These are phyloP conservation scores for Colletotrichum tanaceti DNA, from an alignment of 2,329 filamentous ascomycete species.

Conservation along the genomic window DNA sequence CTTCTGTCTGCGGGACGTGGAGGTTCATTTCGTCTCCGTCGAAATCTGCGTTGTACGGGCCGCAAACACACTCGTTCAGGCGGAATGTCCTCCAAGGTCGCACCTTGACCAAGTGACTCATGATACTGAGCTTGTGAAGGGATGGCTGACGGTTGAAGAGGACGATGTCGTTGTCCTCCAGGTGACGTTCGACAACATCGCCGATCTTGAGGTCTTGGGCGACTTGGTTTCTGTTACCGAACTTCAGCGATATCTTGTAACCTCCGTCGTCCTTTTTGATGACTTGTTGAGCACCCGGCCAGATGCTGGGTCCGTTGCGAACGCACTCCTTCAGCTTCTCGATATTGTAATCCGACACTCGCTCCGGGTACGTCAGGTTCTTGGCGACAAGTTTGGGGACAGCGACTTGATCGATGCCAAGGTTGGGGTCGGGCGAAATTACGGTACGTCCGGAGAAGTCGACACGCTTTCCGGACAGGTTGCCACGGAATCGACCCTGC, in stretches of 20 bases:
- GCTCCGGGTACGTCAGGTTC: conserved; percentile 95
- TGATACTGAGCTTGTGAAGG: conserved; percentile 97
- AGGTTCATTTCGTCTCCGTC: conserved; percentile 99
- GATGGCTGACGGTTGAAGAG: conserved; percentile 98
- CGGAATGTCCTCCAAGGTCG: conserved; percentile 96
- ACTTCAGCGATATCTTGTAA: conserved; percentile 81
- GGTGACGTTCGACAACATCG: conserved; percentile 91
- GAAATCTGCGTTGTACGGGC: conserved; percentile 98
- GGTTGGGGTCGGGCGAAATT: conserved; percentile 95
- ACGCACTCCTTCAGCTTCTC: conserved; percentile 82
- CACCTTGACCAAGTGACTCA: conserved; percentile 93
- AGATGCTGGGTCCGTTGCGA: conserved; percentile 78
- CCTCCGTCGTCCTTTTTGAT: conserved; percentile 72
- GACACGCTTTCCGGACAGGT: conserved; percentile 96
- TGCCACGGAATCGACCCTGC: conserved; percentile 95
- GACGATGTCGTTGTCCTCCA: conserved; percentile 95
- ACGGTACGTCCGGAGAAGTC: conserved; percentile 98
- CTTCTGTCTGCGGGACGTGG: conserved; percentile 97
- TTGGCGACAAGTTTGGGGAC: conserved; percentile 93
- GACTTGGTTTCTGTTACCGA: conserved; percentile 75
- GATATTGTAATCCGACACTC: conserved; percentile 86
- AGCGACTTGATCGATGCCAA: conserved; percentile 93
- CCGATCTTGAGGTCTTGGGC: conserved; percentile 82
- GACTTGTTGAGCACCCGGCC: conserved; percentile 89
- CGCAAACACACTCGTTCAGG: conserved; percentile 97